Evolutionary conservation across 352 stramenopile species (phyloP), one percentile per base, ranked within the genome.

Genomic region (Phytopythium kandeliae): DNA sequence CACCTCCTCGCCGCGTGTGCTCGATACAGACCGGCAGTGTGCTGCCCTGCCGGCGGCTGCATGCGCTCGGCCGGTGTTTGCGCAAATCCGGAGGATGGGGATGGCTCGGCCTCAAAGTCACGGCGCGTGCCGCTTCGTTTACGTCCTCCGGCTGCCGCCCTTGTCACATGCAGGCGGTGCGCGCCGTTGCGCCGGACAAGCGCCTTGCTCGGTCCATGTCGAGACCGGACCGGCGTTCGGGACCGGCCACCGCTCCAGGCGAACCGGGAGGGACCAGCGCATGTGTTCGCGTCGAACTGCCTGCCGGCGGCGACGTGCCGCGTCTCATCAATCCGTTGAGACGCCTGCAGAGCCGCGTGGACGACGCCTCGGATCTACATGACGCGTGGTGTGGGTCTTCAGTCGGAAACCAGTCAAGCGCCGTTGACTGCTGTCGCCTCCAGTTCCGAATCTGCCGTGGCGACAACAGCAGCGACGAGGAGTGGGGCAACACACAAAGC

Each of bases 281-380:
- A n/a, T n/a, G n/a, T n/a, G 28, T 9, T 9, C 28, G 28, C 28
- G 28, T 31, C 4, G 28, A 31, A 9, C 4, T 31, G 4, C 4
- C 28, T 9, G 28, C 28, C 28, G 28, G 4, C 28, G 28, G 43
- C 24, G 43, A 19, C 21, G 45, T 30, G 45, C 41, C 45, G 45
- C 45, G 45, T 51, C 45, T 51, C 45, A 51, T 51, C 45, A 37
- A n/a, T 17, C 30, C 5, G 45, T 30, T 51, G 45, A 51, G 45
- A 51, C 45, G 45, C 45, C 26, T 51, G n/a, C 17, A 38, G 19
- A 8, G 17, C 16, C 45, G 22, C 21, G 45, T 12, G 3, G 19
- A 33, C 25, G 36, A n/a, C 35, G 35, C 3, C 15, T 21, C 35
- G 35, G 35, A 19, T 25, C 13, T 31, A 31, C 28, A 31, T 31